Evolutionary conservation across 148 eudicot genomes (phyloP).

Genomic region (Silene uniflora): DNA sequence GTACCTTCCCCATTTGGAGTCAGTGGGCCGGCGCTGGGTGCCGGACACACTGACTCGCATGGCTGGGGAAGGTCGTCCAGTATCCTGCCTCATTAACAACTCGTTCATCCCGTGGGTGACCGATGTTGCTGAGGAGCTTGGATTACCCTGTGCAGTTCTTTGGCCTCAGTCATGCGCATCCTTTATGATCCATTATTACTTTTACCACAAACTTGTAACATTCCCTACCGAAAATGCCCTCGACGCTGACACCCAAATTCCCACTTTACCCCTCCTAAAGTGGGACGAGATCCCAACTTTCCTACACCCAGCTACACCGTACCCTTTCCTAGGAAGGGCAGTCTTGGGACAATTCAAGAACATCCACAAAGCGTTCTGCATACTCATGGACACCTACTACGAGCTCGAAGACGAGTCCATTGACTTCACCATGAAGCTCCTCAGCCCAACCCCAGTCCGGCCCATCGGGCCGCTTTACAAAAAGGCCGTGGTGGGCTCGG

Average conservation of each 20-base stretch:
- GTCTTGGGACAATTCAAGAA: conserved; percentile 62
- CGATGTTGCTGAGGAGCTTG: conserved; percentile 59
- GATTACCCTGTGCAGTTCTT: conserved; percentile 58
- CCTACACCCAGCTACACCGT: conserved; percentile 60
- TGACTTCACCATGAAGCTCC: conserved; percentile 38
- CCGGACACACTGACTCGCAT: conserved; percentile 43
- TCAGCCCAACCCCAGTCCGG: conserved; percentile 37
- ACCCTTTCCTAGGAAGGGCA: conserved; percentile 48
- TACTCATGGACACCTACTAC: conserved; percentile 63
- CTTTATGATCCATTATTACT: conserved; percentile 56
- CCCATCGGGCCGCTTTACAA: conserved; percentile 70
- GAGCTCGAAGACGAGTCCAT: conserved; percentile 65
- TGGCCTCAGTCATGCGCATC: conserved; percentile 82
- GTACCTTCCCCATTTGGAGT: conserved; percentile 49
- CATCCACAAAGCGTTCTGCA: conserved; percentile 47
- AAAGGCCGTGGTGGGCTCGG: conserved; percentile 9
- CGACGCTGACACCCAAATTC: conserved; percentile 48
- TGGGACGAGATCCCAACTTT: conserved; percentile 77
- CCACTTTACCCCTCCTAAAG: conserved; percentile 47
- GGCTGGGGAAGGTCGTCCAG: conserved; percentile 48
- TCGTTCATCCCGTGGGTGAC: conserved; percentile 85
- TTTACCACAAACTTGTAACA: conserved; percentile 34
- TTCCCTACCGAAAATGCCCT: conserved; percentile 57
- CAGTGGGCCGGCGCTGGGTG: conserved; percentile 41
- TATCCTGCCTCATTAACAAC: conserved; percentile 68